These are phyloP conservation scores for Suillus variegatus DNA, from an alignment of 768 basidiomycete species.

Conservation along the genomic window DNA sequence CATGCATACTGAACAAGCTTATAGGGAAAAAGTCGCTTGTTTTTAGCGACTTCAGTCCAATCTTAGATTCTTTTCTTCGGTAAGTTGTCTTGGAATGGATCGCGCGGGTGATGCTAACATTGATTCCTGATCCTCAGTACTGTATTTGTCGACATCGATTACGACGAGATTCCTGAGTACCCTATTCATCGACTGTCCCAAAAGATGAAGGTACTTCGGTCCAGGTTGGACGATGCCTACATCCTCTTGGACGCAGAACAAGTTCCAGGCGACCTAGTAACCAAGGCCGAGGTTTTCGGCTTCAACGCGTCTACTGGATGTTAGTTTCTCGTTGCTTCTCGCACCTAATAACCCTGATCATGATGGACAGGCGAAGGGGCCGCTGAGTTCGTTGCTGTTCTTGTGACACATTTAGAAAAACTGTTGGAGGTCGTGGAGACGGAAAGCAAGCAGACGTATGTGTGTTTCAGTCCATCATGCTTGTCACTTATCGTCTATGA, in stretches of 20 bases:
- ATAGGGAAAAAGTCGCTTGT: neutral
- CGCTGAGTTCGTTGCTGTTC: neutral
- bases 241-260: neutral
- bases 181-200: slow-evolving; percentile 3
- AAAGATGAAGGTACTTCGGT: neutral
- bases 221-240: neutral
- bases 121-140: neutral
- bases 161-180: neutral
- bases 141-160: neutral
- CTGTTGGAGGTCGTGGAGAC: neutral
- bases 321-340: neutral
- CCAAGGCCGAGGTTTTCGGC: neutral
- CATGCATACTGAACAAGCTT: neutral
- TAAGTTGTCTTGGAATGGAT: neutral
- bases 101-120: neutral
- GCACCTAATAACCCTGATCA: neutral
- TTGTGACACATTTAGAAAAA: neutral
- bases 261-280: neutral
- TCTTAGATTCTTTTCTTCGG: slow-evolving; percentile 1
- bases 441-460: neutral
- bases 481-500: neutral
- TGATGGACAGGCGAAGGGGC: neutral
- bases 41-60: slow-evolving; percentile 2
- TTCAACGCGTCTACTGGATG: neutral
- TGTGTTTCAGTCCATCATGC: neutral